phyloP scores from a whole-genome alignment of 2,329 filamentous ascomycete genomes.

The Lanzia echinophila region DNA sequence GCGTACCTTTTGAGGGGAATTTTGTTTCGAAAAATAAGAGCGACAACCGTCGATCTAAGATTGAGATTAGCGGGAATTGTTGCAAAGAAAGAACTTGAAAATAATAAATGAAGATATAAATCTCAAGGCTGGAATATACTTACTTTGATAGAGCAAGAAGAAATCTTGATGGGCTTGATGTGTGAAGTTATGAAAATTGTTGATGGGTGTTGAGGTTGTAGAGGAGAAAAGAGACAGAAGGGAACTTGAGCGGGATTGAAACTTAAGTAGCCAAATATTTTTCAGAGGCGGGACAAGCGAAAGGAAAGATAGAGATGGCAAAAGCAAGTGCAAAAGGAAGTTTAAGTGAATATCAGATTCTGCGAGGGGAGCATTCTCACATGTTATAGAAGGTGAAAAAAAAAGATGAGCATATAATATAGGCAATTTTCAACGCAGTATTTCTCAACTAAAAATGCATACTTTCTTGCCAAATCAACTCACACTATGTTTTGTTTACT shows the following conservation, averaged over 20 bases:
- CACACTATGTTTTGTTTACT: background rate
- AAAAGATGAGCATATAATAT: too few species aligned
- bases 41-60: background rate
- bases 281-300: background rate
- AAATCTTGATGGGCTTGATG: too few species aligned
- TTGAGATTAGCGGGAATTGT: too few species aligned
- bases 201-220: background rate
- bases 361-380: background rate
- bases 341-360: background rate
- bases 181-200: background rate
- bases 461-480: background rate
- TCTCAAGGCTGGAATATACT: background rate
- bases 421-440: background rate
- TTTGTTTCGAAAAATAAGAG: background rate
- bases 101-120: too few species aligned
- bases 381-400: too few species aligned
- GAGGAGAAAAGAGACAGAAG: background rate
- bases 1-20: too few species aligned
- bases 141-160: background rate
- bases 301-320: background rate
- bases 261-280: constrained; percentile 1
- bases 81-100: too few species aligned
- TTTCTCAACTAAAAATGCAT: background rate
- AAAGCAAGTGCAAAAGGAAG: background rate
- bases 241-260: background rate